Conservation (phyloP, 2,329 filamentous ascomycete genomes). For the Neonectria sp. region DNA sequence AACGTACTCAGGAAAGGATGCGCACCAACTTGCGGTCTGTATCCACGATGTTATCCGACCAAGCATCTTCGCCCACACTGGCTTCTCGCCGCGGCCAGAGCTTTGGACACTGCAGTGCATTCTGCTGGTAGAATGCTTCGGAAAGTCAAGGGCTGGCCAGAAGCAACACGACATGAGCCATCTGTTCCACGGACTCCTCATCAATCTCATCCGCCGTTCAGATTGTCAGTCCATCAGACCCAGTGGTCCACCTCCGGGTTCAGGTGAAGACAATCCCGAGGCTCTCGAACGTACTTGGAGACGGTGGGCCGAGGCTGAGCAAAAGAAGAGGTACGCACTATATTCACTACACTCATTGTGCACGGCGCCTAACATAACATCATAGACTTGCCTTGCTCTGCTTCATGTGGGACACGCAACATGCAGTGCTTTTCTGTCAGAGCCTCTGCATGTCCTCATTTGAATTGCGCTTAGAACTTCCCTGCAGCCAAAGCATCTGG, state of each 20-base stretch:
- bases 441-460: constrained; percentile 77
- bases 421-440: constrained; percentile 76
- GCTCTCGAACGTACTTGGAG: constrained; percentile 65
- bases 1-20: constrained; percentile 71
- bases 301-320: constrained; percentile 68
- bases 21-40: constrained; percentile 72
- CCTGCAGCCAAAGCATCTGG: constrained; percentile 69
- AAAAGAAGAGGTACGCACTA: constrained; percentile 66
- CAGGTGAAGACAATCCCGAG: constrained; percentile 50
- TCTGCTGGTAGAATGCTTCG: constrained; percentile 75
- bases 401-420: constrained; percentile 78
- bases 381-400: constrained; percentile 68
- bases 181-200: constrained; percentile 61
- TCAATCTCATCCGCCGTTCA: constrained; percentile 56
- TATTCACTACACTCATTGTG: background rate
- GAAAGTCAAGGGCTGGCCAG: constrained; percentile 74
- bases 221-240: constrained; percentile 54
- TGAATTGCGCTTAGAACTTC: constrained; percentile 70
- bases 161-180: constrained; percentile 76
- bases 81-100: constrained; percentile 71
- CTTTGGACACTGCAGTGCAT: constrained; percentile 75
- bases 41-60: constrained; percentile 73
- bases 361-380: constrained; percentile 6
- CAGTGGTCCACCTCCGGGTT: constrained; percentile 34
- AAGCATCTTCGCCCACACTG: constrained; percentile 70